Conservation (phyloP, 306 rosid genomes). For the Vigna trinervia region DNA sequence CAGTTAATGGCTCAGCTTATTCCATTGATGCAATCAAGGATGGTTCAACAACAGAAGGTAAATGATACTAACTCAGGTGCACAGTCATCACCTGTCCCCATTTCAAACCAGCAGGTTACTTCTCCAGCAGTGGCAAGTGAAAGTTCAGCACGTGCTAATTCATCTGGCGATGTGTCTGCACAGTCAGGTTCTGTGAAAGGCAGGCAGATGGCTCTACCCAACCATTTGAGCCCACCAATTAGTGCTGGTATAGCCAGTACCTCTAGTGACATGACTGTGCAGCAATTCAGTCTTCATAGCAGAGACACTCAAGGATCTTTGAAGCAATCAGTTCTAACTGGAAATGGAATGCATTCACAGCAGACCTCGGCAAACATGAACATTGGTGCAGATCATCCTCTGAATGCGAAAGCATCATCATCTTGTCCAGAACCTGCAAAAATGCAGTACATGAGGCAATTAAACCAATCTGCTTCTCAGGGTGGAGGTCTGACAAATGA, state of each 20-base stretch:
- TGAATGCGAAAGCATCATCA: conserved; percentile 53
- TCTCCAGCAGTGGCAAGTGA: conserved; percentile 74
- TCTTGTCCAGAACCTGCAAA: conserved; percentile 65
- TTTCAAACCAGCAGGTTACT: conserved; percentile 77
- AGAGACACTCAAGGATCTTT: conserved; percentile 77
- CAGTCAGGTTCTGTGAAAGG: conserved; percentile 72
- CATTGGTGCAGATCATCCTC: conserved; percentile 64
- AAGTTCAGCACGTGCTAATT: conserved; percentile 77
- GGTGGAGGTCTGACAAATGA: conserved; percentile 64
- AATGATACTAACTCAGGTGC: conserved; percentile 65
- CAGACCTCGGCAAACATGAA: conserved; percentile 63
- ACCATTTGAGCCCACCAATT: conserved; percentile 62
- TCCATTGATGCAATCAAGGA: conserved; percentile 78
- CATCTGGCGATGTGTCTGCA: conserved; percentile 74
- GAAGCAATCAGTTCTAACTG: conserved; percentile 59
- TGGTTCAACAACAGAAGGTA: conserved; percentile 68
- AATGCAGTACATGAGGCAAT: conserved; percentile 64
- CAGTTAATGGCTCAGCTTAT: conserved; percentile 73
- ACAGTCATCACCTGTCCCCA: conserved; percentile 68
- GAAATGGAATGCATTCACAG: conserved; percentile 77
- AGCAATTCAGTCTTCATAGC: conserved; percentile 76
- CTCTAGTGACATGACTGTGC: conserved; percentile 54
- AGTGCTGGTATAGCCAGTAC: conserved; percentile 59
- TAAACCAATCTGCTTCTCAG: conserved; percentile 70
- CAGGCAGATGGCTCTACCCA: conserved; percentile 69